A percentile compares a stretch with the other conserved stretches of the same genome.
Evolutionary conservation across 2,329 filamentous ascomycete genomes (phyloP).

Genomic region (Beauveria bassiana): DNA sequence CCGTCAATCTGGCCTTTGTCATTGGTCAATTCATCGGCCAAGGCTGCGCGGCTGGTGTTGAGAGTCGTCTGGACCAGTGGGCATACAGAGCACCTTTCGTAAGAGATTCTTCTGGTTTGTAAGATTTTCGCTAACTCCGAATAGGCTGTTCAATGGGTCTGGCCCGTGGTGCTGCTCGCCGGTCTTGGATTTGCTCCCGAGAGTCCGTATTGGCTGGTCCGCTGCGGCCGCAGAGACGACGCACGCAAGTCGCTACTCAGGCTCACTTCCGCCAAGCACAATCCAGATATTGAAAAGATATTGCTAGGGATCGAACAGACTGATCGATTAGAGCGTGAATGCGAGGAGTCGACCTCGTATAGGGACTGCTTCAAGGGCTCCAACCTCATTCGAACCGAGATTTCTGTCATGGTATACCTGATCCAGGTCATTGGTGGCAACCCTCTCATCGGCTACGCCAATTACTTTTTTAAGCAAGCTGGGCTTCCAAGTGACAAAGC

Average conservation of each 20-base stretch:
- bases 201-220: constrained; percentile 43
- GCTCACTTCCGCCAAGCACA: constrained; percentile 31
- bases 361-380: constrained; percentile 41
- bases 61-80: constrained; percentile 35
- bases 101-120: neutral
- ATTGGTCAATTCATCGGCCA: constrained; percentile 52
- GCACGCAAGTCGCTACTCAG: constrained; percentile 32
- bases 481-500: constrained; percentile 18
- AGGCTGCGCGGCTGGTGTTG: constrained; percentile 36
- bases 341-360: constrained; percentile 41
- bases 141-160: constrained; percentile 42
- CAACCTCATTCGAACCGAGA: constrained; percentile 46
- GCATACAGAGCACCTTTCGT: constrained; percentile 29
- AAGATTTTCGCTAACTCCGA: neutral
- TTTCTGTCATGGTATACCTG: constrained; percentile 53
- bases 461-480: constrained; percentile 29
- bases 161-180: constrained; percentile 36
- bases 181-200: constrained; percentile 41
- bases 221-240: constrained; percentile 32
- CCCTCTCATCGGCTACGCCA: constrained; percentile 57
- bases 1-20: constrained; percentile 55
- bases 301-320: constrained; percentile 51
- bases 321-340: constrained; percentile 46
- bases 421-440: constrained; percentile 59
- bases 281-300: constrained; percentile 27